A percentile compares a stretch with the other conserved stretches of the same genome.
These are phyloP conservation scores for Erodium maritimum DNA, from an alignment of 345 rosid genomes.

Conservation along the genomic window DNA sequence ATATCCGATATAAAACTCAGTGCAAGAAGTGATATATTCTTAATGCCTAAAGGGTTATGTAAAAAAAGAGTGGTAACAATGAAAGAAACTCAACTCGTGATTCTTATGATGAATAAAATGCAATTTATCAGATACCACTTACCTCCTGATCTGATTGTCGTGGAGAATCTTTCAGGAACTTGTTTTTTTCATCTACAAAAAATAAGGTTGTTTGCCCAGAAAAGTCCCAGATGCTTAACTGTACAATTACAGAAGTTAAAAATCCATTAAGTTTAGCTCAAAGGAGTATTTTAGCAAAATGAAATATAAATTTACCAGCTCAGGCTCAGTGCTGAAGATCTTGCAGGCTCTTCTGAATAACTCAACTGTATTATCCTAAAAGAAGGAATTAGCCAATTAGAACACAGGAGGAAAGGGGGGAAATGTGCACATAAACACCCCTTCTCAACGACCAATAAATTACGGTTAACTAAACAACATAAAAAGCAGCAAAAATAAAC, in stretches of 20 bases:
- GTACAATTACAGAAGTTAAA: constrained; percentile 23
- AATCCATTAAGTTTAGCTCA: constrained; percentile 9
- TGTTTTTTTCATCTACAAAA: constrained; percentile 43
- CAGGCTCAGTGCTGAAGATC: constrained; percentile 75
- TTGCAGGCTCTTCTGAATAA: constrained; percentile 90
- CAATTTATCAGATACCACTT: constrained; percentile 15
- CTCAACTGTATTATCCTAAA: constrained; percentile 79
- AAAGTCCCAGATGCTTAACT: constrained; percentile 91
- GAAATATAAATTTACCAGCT: constrained; percentile 43
- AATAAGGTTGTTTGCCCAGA: constrained; percentile 63
- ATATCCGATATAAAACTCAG: background rate
- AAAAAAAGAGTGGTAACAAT: background rate
- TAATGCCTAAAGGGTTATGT: background rate
- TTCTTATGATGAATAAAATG: background rate
- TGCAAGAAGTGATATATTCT: background rate
- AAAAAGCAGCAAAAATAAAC: too few species aligned
- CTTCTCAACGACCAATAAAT: background rate
- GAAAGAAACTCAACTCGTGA: background rate
- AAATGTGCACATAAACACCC: background rate
- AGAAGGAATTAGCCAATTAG: constrained; percentile 1
- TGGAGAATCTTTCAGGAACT: constrained; percentile 38
- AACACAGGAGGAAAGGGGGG: background rate
- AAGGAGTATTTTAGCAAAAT: constrained; percentile 6
- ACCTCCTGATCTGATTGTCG: constrained; percentile 79
- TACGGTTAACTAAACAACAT: background rate